Evolutionary conservation across 2,329 filamentous ascomycete genomes (phyloP).

Genomic region (Pseudogymnoascus sp.): DNA sequence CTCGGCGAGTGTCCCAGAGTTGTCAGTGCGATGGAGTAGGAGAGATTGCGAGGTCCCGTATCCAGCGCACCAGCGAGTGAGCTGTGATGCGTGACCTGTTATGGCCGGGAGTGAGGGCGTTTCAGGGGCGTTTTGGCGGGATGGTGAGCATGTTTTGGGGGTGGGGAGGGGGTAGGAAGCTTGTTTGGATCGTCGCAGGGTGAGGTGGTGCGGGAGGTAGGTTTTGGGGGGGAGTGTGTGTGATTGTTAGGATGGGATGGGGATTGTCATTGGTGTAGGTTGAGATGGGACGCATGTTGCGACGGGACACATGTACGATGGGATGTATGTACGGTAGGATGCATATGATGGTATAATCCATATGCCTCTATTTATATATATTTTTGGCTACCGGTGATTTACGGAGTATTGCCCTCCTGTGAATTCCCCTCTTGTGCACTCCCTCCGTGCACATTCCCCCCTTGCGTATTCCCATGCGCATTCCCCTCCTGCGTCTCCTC

Average conservation of each 20-base stretch:
- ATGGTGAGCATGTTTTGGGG: neutral
- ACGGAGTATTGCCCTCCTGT: neutral
- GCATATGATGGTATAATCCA: neutral
- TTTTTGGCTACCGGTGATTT: neutral
- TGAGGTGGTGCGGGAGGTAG: neutral
- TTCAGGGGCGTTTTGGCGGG: neutral
- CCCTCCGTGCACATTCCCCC: no score
- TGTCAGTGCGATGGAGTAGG: no score
- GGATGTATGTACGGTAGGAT: no score
- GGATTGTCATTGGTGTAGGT: no score
- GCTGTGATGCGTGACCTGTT: neutral
- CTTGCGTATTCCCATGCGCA: no score
- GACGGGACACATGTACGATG: no score
- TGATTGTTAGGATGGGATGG: neutral
- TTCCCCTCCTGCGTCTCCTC: neutral
- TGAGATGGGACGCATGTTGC: no score
- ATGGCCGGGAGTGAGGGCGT: neutral
- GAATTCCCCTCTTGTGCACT: no score
- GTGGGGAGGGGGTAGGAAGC: neutral
- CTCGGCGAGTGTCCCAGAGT: neutral
- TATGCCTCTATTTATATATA: neutral
- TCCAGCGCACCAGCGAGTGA: no score
- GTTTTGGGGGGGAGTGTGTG: neutral
- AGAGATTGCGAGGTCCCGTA: no score
- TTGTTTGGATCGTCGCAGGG: neutral